phyloP scores from a whole-genome alignment of 345 rosid species.

The Conringia planisiliqua region DNA sequence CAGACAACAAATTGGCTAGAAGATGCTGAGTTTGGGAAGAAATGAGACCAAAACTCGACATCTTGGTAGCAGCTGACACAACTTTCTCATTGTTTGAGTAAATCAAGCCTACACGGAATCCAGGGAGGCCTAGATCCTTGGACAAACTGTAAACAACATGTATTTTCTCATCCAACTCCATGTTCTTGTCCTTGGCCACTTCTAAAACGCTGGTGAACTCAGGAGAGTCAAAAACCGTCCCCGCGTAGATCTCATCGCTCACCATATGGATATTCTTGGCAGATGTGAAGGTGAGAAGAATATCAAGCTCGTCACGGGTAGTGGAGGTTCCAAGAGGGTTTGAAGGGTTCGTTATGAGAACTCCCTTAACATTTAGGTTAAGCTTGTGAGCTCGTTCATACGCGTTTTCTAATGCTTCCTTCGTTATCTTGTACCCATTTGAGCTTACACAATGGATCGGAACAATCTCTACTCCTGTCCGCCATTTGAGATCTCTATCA shows the following conservation, averaged over 20 bases:
- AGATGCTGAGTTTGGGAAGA: constrained; percentile 83
- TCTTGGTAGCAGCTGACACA: constrained; percentile 68
- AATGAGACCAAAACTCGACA: constrained; percentile 89
- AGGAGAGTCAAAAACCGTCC: constrained; percentile 61
- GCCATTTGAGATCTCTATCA: constrained; percentile 85
- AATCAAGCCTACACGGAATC: constrained; percentile 80
- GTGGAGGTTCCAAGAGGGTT: constrained; percentile 83
- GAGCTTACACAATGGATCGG: constrained; percentile 58
- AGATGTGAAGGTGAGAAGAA: constrained; percentile 48
- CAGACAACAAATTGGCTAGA: constrained; percentile 55
- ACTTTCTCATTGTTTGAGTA: constrained; percentile 64
- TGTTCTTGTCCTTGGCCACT: constrained; percentile 39
- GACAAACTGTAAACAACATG: constrained; percentile 83
- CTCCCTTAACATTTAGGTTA: constrained; percentile 59
- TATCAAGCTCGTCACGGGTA: constrained; percentile 50
- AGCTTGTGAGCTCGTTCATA: constrained; percentile 48
- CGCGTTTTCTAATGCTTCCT: constrained; percentile 62
- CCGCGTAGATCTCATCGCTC: constrained; percentile 82
- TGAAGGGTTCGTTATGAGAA: constrained; percentile 81
- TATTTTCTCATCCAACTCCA: constrained; percentile 39
- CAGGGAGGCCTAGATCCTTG: constrained; percentile 86
- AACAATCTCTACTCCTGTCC: constrained; percentile 61
- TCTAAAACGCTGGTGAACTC: constrained; percentile 58
- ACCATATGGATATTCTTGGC: constrained; percentile 55
- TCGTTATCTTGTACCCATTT: constrained; percentile 52